phyloP scores from a whole-genome alignment of 306 rosid species.

The Ceratonia siliqua region DNA sequence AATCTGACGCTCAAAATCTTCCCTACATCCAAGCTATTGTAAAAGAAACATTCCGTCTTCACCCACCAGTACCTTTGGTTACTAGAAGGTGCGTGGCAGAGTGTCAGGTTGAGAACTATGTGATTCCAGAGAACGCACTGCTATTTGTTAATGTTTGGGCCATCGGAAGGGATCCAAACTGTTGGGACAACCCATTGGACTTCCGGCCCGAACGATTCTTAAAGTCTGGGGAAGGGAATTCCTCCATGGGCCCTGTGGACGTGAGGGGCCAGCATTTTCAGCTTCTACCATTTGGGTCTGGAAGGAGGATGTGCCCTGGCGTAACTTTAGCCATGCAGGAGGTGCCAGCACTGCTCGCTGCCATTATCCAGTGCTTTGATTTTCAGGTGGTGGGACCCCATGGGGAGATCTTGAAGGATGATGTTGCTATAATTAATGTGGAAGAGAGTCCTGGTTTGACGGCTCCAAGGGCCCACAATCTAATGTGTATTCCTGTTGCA shows the following conservation, averaged over 20 bases:
- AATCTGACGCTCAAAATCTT: slow-evolving; percentile 37
- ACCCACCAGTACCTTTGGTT: slow-evolving; percentile 35
- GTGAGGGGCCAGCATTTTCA: slow-evolving; percentile 33
- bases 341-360: slow-evolving; percentile 24
- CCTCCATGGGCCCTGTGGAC: neutral
- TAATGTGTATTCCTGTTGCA: slow-evolving; percentile 24
- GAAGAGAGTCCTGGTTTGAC: slow-evolving; percentile 32
- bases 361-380: slow-evolving; percentile 47
- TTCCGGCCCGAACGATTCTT: slow-evolving; percentile 39
- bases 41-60: slow-evolving; percentile 40
- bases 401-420: neutral
- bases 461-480: slow-evolving; percentile 27
- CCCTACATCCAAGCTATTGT: slow-evolving; percentile 46
- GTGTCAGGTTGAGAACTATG: slow-evolving; percentile 26
- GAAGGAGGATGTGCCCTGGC: slow-evolving; percentile 45
- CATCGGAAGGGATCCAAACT: slow-evolving; percentile 40
- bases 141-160: slow-evolving; percentile 34
- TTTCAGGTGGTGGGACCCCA: neutral
- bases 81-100: slow-evolving; percentile 27
- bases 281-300: slow-evolving; percentile 40
- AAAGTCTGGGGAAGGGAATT: neutral
- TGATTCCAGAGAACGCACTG: slow-evolving; percentile 16
- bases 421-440: neutral
- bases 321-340: slow-evolving; percentile 24
- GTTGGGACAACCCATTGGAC: slow-evolving; percentile 36